Conservation (phyloP, 1,139 yeast species). For the Debaryomyces sp. region DNA sequence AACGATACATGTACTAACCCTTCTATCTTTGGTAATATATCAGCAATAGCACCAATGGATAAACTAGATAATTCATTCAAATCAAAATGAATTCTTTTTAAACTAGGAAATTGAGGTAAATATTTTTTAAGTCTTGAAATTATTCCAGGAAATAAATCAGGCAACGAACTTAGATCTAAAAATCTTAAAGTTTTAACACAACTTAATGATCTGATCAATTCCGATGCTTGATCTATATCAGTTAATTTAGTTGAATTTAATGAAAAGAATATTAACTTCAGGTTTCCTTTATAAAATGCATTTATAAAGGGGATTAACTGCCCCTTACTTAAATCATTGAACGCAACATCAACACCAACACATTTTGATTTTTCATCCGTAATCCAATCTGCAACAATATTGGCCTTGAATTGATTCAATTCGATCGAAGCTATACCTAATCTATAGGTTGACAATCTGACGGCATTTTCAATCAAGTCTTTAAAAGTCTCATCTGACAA, state of each 20-base stretch:
- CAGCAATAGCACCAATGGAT: constrained; percentile 68
- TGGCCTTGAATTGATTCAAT: constrained; percentile 57
- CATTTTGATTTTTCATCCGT: constrained; percentile 54
- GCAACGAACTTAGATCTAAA: constrained; percentile 75
- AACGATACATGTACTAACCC: constrained; percentile 77
- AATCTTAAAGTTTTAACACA: constrained; percentile 62
- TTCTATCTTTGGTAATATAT: constrained; percentile 68
- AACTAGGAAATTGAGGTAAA: constrained; percentile 64
- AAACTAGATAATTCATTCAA: constrained; percentile 65
- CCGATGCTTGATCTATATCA: constrained; percentile 55
- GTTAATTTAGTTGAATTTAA: constrained; percentile 67
- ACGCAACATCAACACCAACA: constrained; percentile 84
- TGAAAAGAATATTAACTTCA: constrained; percentile 62
- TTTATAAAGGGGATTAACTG: constrained; percentile 55
- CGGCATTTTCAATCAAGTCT: constrained; percentile 54
- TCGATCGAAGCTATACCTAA: constrained; percentile 80
- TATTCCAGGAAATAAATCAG: constrained; percentile 72
- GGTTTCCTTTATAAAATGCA: constrained; percentile 38
- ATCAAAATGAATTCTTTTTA: constrained; percentile 79
- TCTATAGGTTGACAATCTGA: constrained; percentile 59
- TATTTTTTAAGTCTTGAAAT: constrained; percentile 61
- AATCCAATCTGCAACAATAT: constrained; percentile 64
- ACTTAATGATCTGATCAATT: constrained; percentile 53
- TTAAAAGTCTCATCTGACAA: constrained; percentile 55
- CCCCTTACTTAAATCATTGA: constrained; percentile 66